Evolutionary conservation across 2,329 filamentous ascomycete genomes (phyloP), one percentile per base, ranked within the genome.

Genomic region (Penicillium sp.): DNA sequence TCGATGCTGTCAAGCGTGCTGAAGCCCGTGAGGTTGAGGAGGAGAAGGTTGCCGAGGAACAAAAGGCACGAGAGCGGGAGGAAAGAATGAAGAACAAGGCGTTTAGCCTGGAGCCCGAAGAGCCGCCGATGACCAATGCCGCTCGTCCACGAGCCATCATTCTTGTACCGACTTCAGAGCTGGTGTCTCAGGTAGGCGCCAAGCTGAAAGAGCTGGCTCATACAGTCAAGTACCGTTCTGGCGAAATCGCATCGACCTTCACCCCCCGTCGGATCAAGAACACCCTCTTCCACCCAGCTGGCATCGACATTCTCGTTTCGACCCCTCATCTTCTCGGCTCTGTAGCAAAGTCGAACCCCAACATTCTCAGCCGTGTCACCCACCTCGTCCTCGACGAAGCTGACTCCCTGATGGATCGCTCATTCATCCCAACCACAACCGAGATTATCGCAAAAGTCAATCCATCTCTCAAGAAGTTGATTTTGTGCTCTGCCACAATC

Each of bases 401-500:
- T 1, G 94, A 99, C 75, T 97, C 92, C 4, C 84, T 99, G 9
- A 84, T 99, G 62, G 95, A 99, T 75, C 89, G 92, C 54, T 95
- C 91, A 55, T 99, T 99, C 77, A 83, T 89, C 4, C 87, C 90
- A 1, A 86, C 88, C 22, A 97, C 94, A 0, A 88, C 85, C 10
- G 83, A 84, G 51, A 90, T 99, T 61, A 83, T 99, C 59, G 90
- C 96, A 67, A 88, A 89, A 54, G 84, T 88, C 1, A 82, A 86
- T 6, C 91, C 93, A 0, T 94, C 91, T 0, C 77, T 97, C 44
- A 85, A 90, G 67, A 90, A 96, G 70, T 81, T 99, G 22, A 82
- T 99, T 44, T 84, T 97, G 60, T 99, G 94, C 79, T 97, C 93
- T 3, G 94, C 94, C 48, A 99, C 94, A 5, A 97, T 99, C 57